These are phyloP conservation scores for Venturia carpophila DNA, from an alignment of 2,329 filamentous ascomycete species.

Conservation along the genomic window DNA sequence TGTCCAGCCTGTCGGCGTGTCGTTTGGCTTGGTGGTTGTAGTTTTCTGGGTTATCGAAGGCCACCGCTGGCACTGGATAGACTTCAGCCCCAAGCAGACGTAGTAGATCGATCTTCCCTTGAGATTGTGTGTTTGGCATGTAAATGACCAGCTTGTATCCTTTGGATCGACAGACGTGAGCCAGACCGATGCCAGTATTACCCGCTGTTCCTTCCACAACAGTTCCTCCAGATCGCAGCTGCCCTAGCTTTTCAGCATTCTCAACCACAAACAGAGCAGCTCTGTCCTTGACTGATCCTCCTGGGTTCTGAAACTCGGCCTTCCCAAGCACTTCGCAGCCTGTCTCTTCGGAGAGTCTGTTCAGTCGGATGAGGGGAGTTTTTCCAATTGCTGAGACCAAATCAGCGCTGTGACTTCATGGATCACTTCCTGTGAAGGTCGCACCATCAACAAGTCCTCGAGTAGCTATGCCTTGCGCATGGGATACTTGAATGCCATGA, in stretches of 20 bases:
- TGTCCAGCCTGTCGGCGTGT: conserved; percentile 78
- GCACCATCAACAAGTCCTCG: conserved; percentile 72
- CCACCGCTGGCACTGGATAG: conserved; percentile 88
- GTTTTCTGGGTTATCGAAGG: conserved; percentile 90
- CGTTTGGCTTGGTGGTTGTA: conserved; percentile 94
- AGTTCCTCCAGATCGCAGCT: conserved; percentile 77
- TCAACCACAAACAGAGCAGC: conserved; percentile 90
- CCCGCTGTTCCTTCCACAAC: conserved; percentile 96
- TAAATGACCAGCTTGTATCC: conserved; percentile 97
- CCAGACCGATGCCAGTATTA: conserved; percentile 95
- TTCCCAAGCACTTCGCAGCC: conserved; percentile 94
- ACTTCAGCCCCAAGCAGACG: conserved; percentile 89
- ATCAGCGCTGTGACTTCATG: conserved; percentile 15
- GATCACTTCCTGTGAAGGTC: conserved; percentile 21
- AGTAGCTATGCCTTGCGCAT: conserved; percentile 69
- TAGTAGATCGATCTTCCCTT: conserved; percentile 93
- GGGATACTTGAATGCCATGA: conserved; percentile 65
- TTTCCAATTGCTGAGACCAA: conserved; percentile 81
- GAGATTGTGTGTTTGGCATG: conserved; percentile 98
- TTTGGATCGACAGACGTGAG: conserved; percentile 85
- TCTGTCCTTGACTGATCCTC: conserved; percentile 91
- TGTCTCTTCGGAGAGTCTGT: conserved; percentile 79
- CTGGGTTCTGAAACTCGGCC: conserved; percentile 97
- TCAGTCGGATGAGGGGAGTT: conserved; percentile 86
- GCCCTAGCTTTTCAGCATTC: conserved; percentile 82